A percentile compares a stretch with the other conserved stretches of the same genome.
Conservation (phyloP, 495 filamentous ascomycete species). For the Lasiosphaeria miniovina region DNA sequence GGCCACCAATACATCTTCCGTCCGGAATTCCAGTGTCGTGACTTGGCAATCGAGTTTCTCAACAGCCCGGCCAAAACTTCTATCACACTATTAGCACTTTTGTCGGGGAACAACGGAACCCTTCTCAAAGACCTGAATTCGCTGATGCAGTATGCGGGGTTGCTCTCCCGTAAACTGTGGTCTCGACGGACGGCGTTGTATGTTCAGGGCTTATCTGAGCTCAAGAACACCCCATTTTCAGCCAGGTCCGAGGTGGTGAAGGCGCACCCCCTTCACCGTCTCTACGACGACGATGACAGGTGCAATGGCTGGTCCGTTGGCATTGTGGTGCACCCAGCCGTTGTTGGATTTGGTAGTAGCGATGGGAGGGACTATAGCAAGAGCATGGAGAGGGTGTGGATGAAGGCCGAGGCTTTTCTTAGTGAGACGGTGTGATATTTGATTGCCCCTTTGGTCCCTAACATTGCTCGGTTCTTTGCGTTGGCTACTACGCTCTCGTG, state of each 20-base stretch:
- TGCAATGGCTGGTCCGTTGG: conserved; percentile 8
- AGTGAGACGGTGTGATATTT: neutral
- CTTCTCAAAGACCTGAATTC: neutral
- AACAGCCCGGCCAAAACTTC: neutral
- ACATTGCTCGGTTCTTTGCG: too few species aligned
- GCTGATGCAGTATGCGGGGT: neutral
- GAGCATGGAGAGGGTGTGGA: conserved; percentile 6
- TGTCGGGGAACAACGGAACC: neutral
- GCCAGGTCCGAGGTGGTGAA: neutral
- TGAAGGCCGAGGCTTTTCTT: conserved; percentile 9
- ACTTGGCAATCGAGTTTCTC: neutral
- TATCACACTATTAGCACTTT: neutral
- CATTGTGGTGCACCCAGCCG: conserved; percentile 5
- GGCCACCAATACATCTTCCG: neutral
- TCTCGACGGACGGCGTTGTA: neutral
- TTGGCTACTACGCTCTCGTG: too few species aligned
- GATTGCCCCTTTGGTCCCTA: too few species aligned
- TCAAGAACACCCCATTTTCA: neutral
- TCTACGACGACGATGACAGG: conserved; percentile 9
- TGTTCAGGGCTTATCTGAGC: neutral
- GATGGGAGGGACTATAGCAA: conserved; percentile 5
- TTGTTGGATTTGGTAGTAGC: conserved; percentile 2
- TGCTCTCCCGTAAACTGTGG: neutral
- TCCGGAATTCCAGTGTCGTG: neutral
- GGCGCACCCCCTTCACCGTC: conserved; percentile 7